phyloP scores from a whole-genome alignment of 306 rosid species.

The Vicia faba region DNA sequence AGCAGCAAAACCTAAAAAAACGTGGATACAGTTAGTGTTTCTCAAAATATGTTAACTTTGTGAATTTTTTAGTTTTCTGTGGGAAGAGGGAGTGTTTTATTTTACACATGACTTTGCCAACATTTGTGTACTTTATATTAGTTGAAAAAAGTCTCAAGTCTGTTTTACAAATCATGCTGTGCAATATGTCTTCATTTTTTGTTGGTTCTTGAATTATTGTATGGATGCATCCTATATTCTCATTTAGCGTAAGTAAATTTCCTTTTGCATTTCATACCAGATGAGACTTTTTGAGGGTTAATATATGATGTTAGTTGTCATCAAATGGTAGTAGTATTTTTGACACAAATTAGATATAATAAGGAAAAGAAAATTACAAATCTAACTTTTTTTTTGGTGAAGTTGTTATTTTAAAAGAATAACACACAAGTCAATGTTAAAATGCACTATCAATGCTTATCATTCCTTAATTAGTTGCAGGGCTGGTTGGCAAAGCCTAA shows the following conservation, averaged over 20 bases:
- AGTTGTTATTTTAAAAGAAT: neutral
- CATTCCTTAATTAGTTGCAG: too few relatives aligned
- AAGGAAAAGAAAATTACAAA: neutral
- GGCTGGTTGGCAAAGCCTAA: neutral
- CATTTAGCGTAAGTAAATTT: neutral
- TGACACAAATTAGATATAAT: conserved; percentile 4
- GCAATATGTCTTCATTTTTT: conserved; percentile 9
- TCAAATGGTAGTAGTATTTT: conserved; percentile 20
- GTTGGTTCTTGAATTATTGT: conserved; percentile 16
- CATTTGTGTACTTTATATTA: conserved; percentile 15
- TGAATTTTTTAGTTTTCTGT: conserved; percentile 1
- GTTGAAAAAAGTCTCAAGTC: neutral
- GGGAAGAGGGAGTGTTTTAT: conserved; percentile 21
- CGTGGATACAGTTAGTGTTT: conserved; percentile 40
- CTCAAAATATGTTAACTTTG: conserved; percentile 27
- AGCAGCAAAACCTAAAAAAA: conserved; percentile 44
- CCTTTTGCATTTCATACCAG: conserved; percentile 16
- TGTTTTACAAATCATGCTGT: conserved; percentile 9
- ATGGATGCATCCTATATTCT: neutral
- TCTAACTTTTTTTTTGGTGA: neutral
- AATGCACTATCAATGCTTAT: neutral
- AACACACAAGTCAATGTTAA: conserved; percentile 14
- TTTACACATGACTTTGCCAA: neutral
- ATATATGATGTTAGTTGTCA: conserved; percentile 1
- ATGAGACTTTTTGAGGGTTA: conserved; percentile 8